Evolutionary conservation across 495 filamentous ascomycete species (phyloP), one percentile per base, ranked within the genome.

Genomic region (Chaetomium tenue): DNA sequence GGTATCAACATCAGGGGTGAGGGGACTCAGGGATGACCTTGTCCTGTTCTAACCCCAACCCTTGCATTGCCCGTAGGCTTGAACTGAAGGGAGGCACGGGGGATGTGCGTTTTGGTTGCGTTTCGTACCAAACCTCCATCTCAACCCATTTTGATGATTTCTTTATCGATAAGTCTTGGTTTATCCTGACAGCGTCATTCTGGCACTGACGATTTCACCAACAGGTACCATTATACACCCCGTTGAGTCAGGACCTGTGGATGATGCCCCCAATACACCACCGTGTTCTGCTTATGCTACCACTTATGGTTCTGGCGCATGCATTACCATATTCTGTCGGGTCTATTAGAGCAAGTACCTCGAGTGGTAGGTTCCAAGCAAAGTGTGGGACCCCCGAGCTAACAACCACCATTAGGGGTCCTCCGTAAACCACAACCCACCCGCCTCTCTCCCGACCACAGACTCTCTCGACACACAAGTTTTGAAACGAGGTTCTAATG

Each of bases 31-130:
- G 33, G 18, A 22, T 26, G 0, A 37, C 3, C 6, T 11, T 8
- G 33, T 1, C 6, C 9, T 8, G 33, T 1, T 3, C 3, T 11
- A 20, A 59, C 57, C 57, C 57, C 48, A 59, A 59, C 57, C 57
- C 48, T 52, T 15, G 2, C 23, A 2, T 22, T 28, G 12, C 16
- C 15, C 4, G 2, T 3, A 18, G 2, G 37, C 2, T 11, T 4
- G 39, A 28, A 46, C n/a, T n/a, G n/a, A n/a, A n/a, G n/a, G n/a
- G n/a, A n/a, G n/a, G n/a, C n/a, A 28, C 8, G 40, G 23, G 57
- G 57, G 57, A 47, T 59, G 37, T 25, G 39, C 9, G 57, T 59
- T 59, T 59, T 47, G 40, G 23, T 11, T 59, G 57, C 23, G 56
- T 58, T 58, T 58, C n/a, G 54, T 33, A 26, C 13, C 22, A 46